phyloP scores from a whole-genome alignment of 106 monocot species.

The Dioscorea dumetorum region DNA sequence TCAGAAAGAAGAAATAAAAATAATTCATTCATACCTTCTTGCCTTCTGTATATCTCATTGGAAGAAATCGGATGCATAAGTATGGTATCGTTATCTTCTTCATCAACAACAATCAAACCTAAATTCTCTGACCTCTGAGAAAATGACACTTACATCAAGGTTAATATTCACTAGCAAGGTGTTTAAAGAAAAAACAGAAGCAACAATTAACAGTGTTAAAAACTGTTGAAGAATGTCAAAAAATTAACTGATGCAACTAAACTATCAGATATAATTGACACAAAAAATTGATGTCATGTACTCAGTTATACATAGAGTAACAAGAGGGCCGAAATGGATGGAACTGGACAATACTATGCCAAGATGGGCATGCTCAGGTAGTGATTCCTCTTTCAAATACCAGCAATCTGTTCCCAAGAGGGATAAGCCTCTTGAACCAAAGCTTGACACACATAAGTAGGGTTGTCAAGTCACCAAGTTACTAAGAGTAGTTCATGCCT shows the following conservation, averaged over 20 bases:
- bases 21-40: conserved; percentile 54
- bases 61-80: conserved; percentile 76
- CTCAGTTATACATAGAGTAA: no score
- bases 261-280: no score
- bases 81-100: conserved; percentile 81
- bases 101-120: conserved; percentile 85
- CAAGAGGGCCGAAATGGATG: not conserved
- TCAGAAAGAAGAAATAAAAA: not conserved
- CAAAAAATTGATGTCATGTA: no score
- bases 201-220: not conserved
- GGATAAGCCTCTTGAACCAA: no score
- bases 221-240: not conserved
- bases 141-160: not conserved
- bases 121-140: conserved; percentile 71
- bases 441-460: no score
- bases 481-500: no score
- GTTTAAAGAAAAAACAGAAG: not conserved
- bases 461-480: no score
- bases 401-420: no score
- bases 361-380: no score
- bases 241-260: not conserved
- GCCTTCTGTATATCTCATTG: conserved; percentile 82
- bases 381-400: no score
- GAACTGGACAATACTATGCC: no score
- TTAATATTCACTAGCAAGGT: not conserved